Evolutionary conservation across 1,139 yeast genomes (phyloP).

Genomic region (Debaryomyces robertsiae): DNA sequence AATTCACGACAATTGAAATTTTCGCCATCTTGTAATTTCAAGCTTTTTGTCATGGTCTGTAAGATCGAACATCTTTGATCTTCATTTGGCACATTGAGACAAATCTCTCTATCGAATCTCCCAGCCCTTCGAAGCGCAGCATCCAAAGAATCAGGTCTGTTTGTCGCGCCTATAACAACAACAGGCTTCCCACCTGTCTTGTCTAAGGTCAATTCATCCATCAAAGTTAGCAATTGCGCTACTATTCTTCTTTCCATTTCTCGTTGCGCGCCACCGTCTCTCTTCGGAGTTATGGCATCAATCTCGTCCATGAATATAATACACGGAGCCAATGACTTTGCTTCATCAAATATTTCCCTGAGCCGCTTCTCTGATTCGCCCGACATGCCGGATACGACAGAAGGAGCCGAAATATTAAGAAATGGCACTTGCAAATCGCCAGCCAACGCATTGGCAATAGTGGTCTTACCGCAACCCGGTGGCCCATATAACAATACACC

Average conservation of each 20-base stretch:
- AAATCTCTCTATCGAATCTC: conserved; percentile 50
- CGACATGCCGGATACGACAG: conserved; percentile 99
- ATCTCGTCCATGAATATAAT: conserved; percentile 91
- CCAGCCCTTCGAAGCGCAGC: conserved; percentile 53
- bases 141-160: conserved; percentile 52
- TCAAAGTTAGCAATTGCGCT: conserved; percentile 89
- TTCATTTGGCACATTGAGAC: conserved; percentile 91
- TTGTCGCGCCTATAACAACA: conserved; percentile 52
- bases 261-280: conserved; percentile 94
- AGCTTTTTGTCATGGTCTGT: conserved; percentile 65
- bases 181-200: conserved; percentile 94
- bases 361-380: conserved; percentile 96
- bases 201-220: conserved; percentile 87
- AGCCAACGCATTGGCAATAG: conserved; percentile 93
- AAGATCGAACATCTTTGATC: conserved; percentile 76
- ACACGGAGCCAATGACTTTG: conserved; percentile 88
- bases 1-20: conserved; percentile 65
- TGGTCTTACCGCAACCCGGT: conserved; percentile 98
- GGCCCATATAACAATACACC: conserved; percentile 96
- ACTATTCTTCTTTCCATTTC: conserved; percentile 98
- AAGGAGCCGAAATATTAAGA: conserved; percentile 89
- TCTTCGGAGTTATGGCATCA: conserved; percentile 96
- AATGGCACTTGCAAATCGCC: conserved; percentile 95
- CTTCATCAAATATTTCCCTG: conserved; percentile 92
- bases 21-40: conserved; percentile 65